These are phyloP conservation scores for Phlebiopsis flavidoalba DNA, from an alignment of 768 basidiomycete genomes.

Conservation along the genomic window DNA sequence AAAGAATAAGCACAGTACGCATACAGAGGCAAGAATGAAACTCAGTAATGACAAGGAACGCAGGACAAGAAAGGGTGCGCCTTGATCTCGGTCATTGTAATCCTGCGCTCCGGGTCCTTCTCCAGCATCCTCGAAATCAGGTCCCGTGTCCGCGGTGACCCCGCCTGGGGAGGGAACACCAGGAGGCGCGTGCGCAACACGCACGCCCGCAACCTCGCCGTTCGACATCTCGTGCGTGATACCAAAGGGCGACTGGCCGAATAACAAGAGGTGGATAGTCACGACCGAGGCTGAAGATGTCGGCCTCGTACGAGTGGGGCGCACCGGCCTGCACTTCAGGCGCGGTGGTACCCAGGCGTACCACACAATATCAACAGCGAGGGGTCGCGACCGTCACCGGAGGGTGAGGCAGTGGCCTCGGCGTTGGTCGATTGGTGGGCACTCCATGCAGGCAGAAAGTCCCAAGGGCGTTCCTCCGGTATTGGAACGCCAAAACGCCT, in stretches of 20 bases:
- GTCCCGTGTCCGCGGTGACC: neutral
- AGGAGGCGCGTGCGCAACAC: neutral
- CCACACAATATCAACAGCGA: neutral
- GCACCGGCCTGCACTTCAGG: neutral
- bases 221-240: neutral
- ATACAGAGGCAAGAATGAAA: neutral
- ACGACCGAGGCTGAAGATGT: slow-evolving; percentile 6
- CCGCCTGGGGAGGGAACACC: neutral
- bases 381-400: neutral
- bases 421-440: neutral
- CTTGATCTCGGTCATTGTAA: slow-evolving; percentile 6
- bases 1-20: neutral
- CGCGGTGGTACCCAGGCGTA: slow-evolving; percentile 5
- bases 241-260: slow-evolving; percentile 4
- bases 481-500: neutral
- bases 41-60: slow-evolving; percentile 2
- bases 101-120: neutral
- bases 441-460: neutral
- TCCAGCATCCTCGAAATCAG: slow-evolving; percentile 3
- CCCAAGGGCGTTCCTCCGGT: slow-evolving; percentile 2
- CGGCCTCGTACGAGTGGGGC: slow-evolving; percentile 5
- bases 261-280: neutral
- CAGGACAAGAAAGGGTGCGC: slow-evolving; percentile 7
- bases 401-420: neutral
- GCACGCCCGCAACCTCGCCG: neutral